These are phyloP conservation scores for Aspergillus quadrilineatus DNA, from an alignment of 2,329 filamentous ascomycete species.

Conservation along the genomic window DNA sequence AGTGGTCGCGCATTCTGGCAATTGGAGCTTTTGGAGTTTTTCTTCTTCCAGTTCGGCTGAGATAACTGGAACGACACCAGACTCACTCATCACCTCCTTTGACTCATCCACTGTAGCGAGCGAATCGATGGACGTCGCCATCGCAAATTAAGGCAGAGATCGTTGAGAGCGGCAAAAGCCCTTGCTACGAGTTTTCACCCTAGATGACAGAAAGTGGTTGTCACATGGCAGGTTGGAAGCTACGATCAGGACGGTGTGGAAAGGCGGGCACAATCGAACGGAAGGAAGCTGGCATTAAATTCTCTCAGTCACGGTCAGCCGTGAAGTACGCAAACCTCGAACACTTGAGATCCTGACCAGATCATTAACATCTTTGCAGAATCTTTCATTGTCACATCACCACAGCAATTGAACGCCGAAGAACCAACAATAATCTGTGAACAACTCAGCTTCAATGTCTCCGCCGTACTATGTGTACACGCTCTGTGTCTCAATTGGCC, in stretches of 20 bases:
- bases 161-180: not conserved
- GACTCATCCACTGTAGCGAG: constrained; percentile 8
- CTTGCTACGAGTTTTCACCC: not conserved
- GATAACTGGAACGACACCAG: constrained; percentile 3
- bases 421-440: not conserved
- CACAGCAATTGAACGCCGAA: constrained; percentile 1
- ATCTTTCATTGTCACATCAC: not conserved
- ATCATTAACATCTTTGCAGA: not conserved
- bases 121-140: constrained; percentile 11
- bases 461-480: not conserved
- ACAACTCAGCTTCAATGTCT: not conserved
- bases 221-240: constrained; percentile 6
- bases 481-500: not conserved
- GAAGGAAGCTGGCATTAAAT: not conserved
- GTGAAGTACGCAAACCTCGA: not conserved
- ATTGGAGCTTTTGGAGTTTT: constrained; percentile 1
- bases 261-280: not conserved
- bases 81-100: constrained; percentile 14
- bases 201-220: not conserved
- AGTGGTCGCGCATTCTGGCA: not conserved
- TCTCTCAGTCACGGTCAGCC: not conserved
- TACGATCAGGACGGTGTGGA: not conserved
- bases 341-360: not conserved
- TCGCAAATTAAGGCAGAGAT: not conserved
- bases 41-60: constrained; percentile 1